Percentiles rank a stretch among this genome's conserved stretches.
Evolutionary conservation across 2,329 filamentous ascomycete genomes (phyloP).

Genomic region (Diaporthe helianthi): DNA sequence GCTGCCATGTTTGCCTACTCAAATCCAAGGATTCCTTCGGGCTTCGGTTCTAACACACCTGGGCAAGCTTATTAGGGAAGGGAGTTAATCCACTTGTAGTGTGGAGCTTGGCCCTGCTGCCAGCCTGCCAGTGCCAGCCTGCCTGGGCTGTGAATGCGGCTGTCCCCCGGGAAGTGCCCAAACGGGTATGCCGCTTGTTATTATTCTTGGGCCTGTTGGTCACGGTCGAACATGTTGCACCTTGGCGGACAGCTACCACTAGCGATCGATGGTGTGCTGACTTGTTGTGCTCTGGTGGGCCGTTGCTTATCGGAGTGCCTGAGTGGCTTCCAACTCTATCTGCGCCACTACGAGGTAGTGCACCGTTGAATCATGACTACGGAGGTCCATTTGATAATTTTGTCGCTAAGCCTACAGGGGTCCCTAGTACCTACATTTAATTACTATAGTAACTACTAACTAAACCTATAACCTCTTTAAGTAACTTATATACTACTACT

Average conservation of each 20-base stretch:
- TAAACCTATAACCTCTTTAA: no score
- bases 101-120: conserved; percentile 23
- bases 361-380: neutral
- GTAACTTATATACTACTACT: no score
- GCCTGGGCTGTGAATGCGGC: conserved; percentile 13
- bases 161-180: neutral
- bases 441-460: no score
- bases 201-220: neutral
- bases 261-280: neutral
- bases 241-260: neutral
- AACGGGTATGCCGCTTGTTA: neutral
- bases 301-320: neutral
- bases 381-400: no score
- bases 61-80: neutral
- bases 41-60: neutral
- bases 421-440: no score
- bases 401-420: no score
- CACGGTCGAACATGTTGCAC: neutral
- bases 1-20: neutral
- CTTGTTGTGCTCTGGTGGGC: neutral
- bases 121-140: neutral
- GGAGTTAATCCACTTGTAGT: neutral
- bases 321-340: neutral
- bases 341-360: neutral
- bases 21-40: neutral